Evolutionary conservation across 169 alveolate species (phyloP), one percentile per base, ranked within the genome.

Genomic region (Plasmodium coatneyi): DNA sequence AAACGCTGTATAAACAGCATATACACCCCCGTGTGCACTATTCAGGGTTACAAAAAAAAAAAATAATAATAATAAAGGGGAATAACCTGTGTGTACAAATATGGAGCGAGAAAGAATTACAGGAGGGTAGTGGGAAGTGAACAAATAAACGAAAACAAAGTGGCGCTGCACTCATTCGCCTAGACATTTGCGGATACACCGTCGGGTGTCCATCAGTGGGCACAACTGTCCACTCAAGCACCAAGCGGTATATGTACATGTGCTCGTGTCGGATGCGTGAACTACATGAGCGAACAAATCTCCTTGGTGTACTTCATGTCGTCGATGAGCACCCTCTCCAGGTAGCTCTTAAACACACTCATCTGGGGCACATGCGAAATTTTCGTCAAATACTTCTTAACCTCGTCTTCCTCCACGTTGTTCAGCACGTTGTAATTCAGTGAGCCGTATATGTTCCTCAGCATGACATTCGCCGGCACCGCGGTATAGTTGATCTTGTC

Each of bases 291-390:
- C n/a, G 89, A 30, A 87, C 82, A 78, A 43, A 87, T 87, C 46
- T 87, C 82, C 49, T 87, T 87, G n/a, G 82, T 78, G 39, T 87
- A 87, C 46, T 87, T 87, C 93, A 87, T 87, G 22, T 87, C 93
- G 32, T 83, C 81, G 71, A 87, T 60, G 46, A 87, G 81, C 25
- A 87, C 36, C 80, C 80, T 76, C 22, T 87, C 89, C 52, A 87
- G 49, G 80, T 87, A 87, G 46, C 46, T 80, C 72, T 46, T 87
- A 28, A 87, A 32, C 66, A 43, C 89, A 56, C 49, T 79, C 82
- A 87, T 87, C 71, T 87, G 82, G 28, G 93, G 89, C 19, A 87
- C 76, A 34, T 87, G 87, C 28, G 86, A 36, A 14, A 87, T 52
- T 41, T 87, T 87, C 60, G 79, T 87, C 71, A 87, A 36, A 78